Evolutionary conservation across 192 early-diverging fungal genomes (phyloP).

Genomic region (Podila horticola): DNA sequence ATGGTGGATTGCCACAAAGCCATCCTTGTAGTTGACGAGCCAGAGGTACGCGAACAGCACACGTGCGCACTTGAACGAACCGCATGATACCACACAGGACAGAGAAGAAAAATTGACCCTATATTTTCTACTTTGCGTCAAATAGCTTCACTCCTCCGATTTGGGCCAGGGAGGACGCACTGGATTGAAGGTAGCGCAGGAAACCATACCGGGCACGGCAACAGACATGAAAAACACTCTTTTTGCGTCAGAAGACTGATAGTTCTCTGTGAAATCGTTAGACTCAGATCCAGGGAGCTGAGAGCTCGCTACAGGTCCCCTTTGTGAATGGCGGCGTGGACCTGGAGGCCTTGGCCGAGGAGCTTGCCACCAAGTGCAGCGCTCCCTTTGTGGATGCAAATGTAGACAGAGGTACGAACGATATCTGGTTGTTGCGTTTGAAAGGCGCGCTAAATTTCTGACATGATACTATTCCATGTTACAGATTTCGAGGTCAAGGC

Average conservation of each 20-base stretch:
- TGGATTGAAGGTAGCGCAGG: conserved; percentile 31
- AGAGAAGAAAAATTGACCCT: not conserved
- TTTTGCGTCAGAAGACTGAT: not conserved
- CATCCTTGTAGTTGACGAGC: conserved; percentile 46
- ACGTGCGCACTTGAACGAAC: not conserved
- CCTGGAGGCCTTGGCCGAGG: conserved; percentile 27
- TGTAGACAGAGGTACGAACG: conserved; percentile 5
- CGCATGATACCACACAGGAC: not conserved
- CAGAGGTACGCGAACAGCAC: conserved; percentile 20
- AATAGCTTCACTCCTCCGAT: conserved; percentile 43
- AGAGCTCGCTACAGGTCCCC: conserved; percentile 39
- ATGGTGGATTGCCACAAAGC: conserved; percentile 43
- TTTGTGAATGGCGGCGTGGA: conserved; percentile 40
- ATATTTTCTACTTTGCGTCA: not conserved
- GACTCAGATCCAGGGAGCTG: conserved; percentile 34
- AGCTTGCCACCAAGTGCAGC: conserved; percentile 37
- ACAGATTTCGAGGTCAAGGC: conserved; percentile 9
- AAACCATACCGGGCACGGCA: not conserved
- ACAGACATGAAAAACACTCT: not conserved
- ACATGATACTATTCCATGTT: not conserved
- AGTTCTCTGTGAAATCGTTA: conserved; percentile 1
- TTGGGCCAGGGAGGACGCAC: conserved; percentile 33
- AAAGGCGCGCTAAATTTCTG: no score
- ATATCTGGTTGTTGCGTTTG: not conserved
- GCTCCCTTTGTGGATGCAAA: conserved; percentile 13